phyloP scores from a whole-genome alignment of 1,139 yeast genomes.

The Kluyveromyces sp. region DNA sequence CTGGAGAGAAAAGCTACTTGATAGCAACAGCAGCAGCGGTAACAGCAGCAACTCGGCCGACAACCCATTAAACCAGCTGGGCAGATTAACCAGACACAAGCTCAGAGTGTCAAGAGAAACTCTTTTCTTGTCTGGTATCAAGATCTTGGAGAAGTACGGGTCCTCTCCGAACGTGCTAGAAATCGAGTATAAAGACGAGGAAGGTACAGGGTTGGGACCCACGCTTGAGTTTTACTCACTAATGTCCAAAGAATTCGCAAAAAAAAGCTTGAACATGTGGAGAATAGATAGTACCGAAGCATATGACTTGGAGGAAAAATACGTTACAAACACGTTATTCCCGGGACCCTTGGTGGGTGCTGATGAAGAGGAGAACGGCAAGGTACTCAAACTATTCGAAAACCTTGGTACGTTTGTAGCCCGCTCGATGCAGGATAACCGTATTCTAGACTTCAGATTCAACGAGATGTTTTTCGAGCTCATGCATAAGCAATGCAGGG shows the following conservation, averaged over 20 bases:
- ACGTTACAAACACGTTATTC: constrained; percentile 54
- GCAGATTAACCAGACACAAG: constrained; percentile 75
- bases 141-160: constrained; percentile 71
- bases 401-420: constrained; percentile 80
- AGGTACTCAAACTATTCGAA: constrained; percentile 47
- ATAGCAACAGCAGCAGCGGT: constrained; percentile 22
- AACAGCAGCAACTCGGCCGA: constrained; percentile 20
- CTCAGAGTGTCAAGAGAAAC: constrained; percentile 67
- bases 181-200: constrained; percentile 84
- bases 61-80: constrained; percentile 40
- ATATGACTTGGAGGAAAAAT: constrained; percentile 32
- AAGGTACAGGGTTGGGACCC: constrained; percentile 95
- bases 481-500: constrained; percentile 21
- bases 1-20: constrained; percentile 57
- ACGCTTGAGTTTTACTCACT: constrained; percentile 85
- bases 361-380: constrained; percentile 34
- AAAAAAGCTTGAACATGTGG: constrained; percentile 60
- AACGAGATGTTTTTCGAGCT: constrained; percentile 62
- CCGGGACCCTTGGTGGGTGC: constrained; percentile 53
- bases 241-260: constrained; percentile 69
- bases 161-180: constrained; percentile 75
- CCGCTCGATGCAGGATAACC: constrained; percentile 74
- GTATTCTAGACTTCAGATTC: constrained; percentile 78
- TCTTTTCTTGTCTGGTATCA: constrained; percentile 70
- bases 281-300: constrained; percentile 32